phyloP scores from a whole-genome alignment of 164 flowering plant genomes.

The Tetracentron sinense region DNA sequence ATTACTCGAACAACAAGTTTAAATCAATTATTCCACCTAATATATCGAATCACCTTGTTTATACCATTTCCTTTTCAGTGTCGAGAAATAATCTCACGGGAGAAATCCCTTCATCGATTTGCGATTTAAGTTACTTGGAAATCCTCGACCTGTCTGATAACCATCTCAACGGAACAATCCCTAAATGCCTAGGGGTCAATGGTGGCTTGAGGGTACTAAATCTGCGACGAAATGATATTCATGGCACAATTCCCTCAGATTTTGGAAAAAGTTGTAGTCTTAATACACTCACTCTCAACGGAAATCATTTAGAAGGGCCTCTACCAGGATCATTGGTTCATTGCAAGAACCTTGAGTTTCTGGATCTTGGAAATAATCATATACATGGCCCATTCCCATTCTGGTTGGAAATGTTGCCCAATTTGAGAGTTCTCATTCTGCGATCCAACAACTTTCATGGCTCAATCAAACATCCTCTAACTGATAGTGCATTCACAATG shows the following conservation, averaged over 20 bases:
- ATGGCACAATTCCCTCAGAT: not conserved
- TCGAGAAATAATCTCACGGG: constrained; percentile 3
- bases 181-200: too few species aligned
- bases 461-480: not conserved
- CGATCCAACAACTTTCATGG: constrained; percentile 2
- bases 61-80: not conserved
- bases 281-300: not conserved
- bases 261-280: not conserved
- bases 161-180: too few species aligned
- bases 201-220: not conserved
- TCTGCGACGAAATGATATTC: not conserved
- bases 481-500: not conserved
- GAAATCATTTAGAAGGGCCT: not conserved
- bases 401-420: constrained; percentile 1
- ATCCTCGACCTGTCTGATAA: not conserved
- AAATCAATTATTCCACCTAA: not conserved
- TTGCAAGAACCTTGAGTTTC: not conserved
- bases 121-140: not conserved
- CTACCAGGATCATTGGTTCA: not conserved
- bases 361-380: constrained; percentile 1
- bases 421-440: not conserved
- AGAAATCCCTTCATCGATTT: not conserved
- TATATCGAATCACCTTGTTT: too few species aligned
- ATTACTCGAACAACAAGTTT: not conserved
- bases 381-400: not conserved